These are phyloP conservation scores for Kodamaea nitidulidarum DNA, from an alignment of 805 yeast species.

Conservation along the genomic window DNA sequence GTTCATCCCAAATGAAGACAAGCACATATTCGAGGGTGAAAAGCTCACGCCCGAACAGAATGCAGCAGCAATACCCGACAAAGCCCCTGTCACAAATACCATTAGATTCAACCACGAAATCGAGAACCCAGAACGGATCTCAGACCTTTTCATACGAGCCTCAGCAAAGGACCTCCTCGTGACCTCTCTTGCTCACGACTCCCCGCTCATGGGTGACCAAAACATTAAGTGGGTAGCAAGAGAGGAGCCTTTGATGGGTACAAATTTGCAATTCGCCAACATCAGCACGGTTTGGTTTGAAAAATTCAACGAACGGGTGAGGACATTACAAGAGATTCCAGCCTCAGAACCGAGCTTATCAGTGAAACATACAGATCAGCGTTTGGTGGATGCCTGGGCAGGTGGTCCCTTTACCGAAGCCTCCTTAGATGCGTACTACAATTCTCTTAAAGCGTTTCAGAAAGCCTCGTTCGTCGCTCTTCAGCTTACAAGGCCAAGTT, in stretches of 20 bases:
- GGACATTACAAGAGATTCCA: conserved; percentile 13
- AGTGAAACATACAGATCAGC: conserved; percentile 1
- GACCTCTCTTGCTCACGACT: conserved; percentile 25
- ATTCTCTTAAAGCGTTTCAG: conserved; percentile 2
- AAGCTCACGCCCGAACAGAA: conserved; percentile 26
- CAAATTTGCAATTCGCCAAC: conserved; percentile 25
- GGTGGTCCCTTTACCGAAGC: conserved; percentile 1
- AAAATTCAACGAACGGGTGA: conserved; percentile 20
- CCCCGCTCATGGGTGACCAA: conserved; percentile 26
- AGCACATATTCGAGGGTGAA: conserved; percentile 26
- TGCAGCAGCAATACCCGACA: conserved; percentile 32
- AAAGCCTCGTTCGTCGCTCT: not conserved
- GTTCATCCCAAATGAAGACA: conserved; percentile 29
- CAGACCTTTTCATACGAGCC: conserved; percentile 31
- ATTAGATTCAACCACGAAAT: conserved; percentile 25
- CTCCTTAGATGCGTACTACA: conserved; percentile 6
- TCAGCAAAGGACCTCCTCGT: conserved; percentile 27
- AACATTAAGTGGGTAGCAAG: conserved; percentile 21
- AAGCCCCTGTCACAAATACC: conserved; percentile 16
- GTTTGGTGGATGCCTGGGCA: not conserved
- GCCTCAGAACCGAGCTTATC: not conserved
- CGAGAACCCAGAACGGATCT: conserved; percentile 29
- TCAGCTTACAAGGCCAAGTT: not conserved
- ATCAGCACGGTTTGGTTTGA: conserved; percentile 29
- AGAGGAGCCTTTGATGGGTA: conserved; percentile 11